A percentile compares a stretch with the other conserved stretches of the same genome.
Conservation (phyloP, 2,329 filamentous ascomycete genomes). For the Herpotrichia juniperi region DNA sequence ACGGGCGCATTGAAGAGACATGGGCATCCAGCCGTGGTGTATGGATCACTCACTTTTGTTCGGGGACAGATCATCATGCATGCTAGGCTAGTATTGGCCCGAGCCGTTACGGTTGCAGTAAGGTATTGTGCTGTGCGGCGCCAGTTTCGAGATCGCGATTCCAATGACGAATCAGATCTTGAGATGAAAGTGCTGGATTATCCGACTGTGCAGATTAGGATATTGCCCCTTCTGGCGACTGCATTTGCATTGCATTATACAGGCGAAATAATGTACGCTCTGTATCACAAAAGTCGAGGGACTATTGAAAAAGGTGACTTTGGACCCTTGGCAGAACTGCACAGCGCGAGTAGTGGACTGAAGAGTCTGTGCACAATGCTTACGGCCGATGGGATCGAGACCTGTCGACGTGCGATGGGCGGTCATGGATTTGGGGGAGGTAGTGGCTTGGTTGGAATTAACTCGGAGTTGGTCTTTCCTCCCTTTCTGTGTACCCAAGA, state of each 20-base stretch:
- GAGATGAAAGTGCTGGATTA: conserved; percentile 57
- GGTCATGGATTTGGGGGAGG: conserved; percentile 61
- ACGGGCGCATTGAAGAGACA: conserved; percentile 53
- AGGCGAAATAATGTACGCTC: conserved; percentile 56
- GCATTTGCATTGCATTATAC: conserved; percentile 58
- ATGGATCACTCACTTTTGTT: conserved; percentile 58
- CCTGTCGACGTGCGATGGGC: conserved; percentile 59
- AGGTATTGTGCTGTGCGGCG: conserved; percentile 57
- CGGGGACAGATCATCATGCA: conserved; percentile 57
- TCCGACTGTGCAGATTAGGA: conserved; percentile 60
- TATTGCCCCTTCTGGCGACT: conserved; percentile 60
- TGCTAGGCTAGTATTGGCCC: conserved; percentile 57
- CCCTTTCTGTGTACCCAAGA: background rate
- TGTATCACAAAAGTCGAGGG: conserved; percentile 54
- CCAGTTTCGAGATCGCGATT: conserved; percentile 59
- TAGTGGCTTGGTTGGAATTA: conserved; percentile 59
- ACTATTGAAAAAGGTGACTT: conserved; percentile 59
- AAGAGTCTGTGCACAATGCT: conserved; percentile 61
- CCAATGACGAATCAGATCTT: conserved; percentile 43
- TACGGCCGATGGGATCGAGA: conserved; percentile 61
- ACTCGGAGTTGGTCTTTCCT: conserved; percentile 45
- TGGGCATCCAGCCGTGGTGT: conserved; percentile 57
- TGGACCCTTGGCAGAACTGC: conserved; percentile 56
- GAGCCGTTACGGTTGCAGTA: conserved; percentile 60
- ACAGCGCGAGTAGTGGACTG: conserved; percentile 60